These are phyloP conservation scores for Dactylonectria estremocensis DNA, from an alignment of 2,329 filamentous ascomycete genomes.

Conservation along the genomic window DNA sequence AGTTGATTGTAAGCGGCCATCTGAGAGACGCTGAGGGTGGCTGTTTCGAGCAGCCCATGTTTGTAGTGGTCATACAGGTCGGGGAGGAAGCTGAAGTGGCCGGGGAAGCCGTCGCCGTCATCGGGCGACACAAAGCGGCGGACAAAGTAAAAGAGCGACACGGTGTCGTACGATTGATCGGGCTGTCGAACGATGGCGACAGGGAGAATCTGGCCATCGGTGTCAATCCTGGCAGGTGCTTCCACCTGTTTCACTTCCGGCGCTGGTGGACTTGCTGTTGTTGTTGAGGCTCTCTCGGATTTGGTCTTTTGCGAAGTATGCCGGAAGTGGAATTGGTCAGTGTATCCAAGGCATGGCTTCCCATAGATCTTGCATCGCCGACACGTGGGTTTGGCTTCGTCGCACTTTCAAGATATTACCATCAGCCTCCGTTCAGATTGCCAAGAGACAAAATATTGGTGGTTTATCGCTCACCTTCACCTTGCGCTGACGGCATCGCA, in stretches of 20 bases:
- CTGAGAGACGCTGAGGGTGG: constrained; percentile 53
- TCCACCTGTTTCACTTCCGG: not conserved
- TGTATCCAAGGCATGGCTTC: constrained; percentile 53
- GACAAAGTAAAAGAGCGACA: constrained; percentile 54
- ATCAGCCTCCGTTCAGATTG: not conserved
- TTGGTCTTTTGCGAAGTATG: constrained; percentile 25
- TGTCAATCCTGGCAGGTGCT: not conserved
- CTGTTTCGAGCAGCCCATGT: constrained; percentile 49
- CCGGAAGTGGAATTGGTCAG: constrained; percentile 55
- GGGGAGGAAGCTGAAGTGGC: constrained; percentile 53
- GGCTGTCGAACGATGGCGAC: constrained; percentile 31
- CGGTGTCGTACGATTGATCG: constrained; percentile 42
- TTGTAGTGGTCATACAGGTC: constrained; percentile 46
- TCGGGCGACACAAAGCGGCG: constrained; percentile 52
- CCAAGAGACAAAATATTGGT: no score
- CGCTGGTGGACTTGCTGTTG: not conserved
- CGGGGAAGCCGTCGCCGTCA: constrained; percentile 49
- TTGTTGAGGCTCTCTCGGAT: not conserved
- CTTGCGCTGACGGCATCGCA: constrained; percentile 50
- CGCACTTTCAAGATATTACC: constrained; percentile 44
- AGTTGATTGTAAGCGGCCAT: constrained; percentile 54
- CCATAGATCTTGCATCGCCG: constrained; percentile 53
- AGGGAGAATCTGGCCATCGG: not conserved
- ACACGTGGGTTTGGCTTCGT: constrained; percentile 52
- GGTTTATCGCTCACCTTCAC: constrained; percentile 46